Percentiles rank a stretch among this genome's conserved stretches.
These are phyloP conservation scores for Lactifluus pinguis DNA, from an alignment of 768 basidiomycete species.

Conservation along the genomic window DNA sequence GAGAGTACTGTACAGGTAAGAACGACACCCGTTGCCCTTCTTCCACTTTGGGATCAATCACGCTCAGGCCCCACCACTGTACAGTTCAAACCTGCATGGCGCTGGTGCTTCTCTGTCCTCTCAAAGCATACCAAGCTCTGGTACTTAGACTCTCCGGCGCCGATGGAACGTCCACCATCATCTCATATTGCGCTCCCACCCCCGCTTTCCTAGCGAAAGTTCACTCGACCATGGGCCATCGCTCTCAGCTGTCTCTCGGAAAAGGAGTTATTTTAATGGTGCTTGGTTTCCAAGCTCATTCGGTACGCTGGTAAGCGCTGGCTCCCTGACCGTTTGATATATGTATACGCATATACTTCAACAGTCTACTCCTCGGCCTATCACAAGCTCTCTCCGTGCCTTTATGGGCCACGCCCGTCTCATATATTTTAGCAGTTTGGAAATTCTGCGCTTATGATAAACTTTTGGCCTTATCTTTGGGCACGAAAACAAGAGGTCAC, in stretches of 20 bases:
- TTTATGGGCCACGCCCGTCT: slow-evolving; percentile 41
- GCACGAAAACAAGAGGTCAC: slow-evolving; percentile 38
- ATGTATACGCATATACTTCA: slow-evolving; percentile 1
- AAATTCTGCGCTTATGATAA: slow-evolving; percentile 36
- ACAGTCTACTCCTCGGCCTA: slow-evolving; percentile 58
- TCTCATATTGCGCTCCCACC: slow-evolving; percentile 47
- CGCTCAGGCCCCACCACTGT: too few species aligned
- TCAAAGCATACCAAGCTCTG: not conserved
- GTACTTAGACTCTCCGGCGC: slow-evolving; percentile 31
- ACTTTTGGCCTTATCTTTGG: slow-evolving; percentile 67
- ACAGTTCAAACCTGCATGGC: too few species aligned
- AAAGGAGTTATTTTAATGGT: slow-evolving; percentile 37
- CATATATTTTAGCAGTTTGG: slow-evolving; percentile 29
- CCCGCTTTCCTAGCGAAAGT: slow-evolving; percentile 46
- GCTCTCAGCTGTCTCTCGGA: slow-evolving; percentile 41
- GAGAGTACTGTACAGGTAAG: too few species aligned
- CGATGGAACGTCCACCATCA: slow-evolving; percentile 24
- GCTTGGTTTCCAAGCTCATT: slow-evolving; percentile 49
- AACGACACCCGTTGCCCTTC: too few species aligned
- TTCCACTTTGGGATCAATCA: too few species aligned
- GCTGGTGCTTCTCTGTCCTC: too few species aligned
- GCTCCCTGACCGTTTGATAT: not conserved
- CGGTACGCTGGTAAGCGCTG: slow-evolving; percentile 49
- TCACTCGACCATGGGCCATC: slow-evolving; percentile 42
- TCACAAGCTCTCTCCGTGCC: slow-evolving; percentile 37